These are phyloP conservation scores for Acrocalymma vagum DNA, from an alignment of 2,329 filamentous ascomycete genomes.

Conservation along the genomic window DNA sequence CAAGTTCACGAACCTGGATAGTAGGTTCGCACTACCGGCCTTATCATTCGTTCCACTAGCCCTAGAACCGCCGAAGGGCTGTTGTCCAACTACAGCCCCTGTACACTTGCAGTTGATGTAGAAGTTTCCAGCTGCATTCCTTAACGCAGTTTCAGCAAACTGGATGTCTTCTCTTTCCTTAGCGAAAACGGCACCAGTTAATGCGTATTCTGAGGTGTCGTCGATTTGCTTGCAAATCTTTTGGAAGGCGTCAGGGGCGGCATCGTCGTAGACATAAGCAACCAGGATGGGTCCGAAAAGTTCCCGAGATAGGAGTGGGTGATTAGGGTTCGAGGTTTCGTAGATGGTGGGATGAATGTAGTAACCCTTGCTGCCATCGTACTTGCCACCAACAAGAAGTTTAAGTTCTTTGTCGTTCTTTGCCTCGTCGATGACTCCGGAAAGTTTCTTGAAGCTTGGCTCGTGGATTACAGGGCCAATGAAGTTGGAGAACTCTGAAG, in stretches of 20 bases:
- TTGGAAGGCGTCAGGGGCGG: slow-evolving; percentile 64
- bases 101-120: slow-evolving; percentile 85
- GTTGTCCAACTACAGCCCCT: slow-evolving; percentile 58
- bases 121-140: slow-evolving; percentile 82
- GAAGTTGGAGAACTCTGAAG: slow-evolving; percentile 78
- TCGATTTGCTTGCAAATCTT: slow-evolving; percentile 72
- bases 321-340: slow-evolving; percentile 74
- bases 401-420: slow-evolving; percentile 77
- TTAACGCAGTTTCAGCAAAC: slow-evolving; percentile 73
- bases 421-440: slow-evolving; percentile 79
- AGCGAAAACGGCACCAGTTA: slow-evolving; percentile 81
- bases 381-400: slow-evolving; percentile 77
- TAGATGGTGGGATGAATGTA: slow-evolving; percentile 88
- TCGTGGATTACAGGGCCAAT: slow-evolving; percentile 88
- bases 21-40: slow-evolving; percentile 61
- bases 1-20: slow-evolving; percentile 64
- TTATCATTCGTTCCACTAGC: slow-evolving; percentile 67
- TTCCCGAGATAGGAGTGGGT: slow-evolving; percentile 78
- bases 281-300: slow-evolving; percentile 83
- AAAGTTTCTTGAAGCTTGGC: slow-evolving; percentile 81
- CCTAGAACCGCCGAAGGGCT: slow-evolving; percentile 63
- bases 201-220: slow-evolving; percentile 76
- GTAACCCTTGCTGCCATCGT: slow-evolving; percentile 81
- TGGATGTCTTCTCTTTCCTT: slow-evolving; percentile 71
- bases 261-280: slow-evolving; percentile 80